These are phyloP conservation scores for Cydonia oblonga DNA, from an alignment of 331 rosid species.

Conservation along the genomic window DNA sequence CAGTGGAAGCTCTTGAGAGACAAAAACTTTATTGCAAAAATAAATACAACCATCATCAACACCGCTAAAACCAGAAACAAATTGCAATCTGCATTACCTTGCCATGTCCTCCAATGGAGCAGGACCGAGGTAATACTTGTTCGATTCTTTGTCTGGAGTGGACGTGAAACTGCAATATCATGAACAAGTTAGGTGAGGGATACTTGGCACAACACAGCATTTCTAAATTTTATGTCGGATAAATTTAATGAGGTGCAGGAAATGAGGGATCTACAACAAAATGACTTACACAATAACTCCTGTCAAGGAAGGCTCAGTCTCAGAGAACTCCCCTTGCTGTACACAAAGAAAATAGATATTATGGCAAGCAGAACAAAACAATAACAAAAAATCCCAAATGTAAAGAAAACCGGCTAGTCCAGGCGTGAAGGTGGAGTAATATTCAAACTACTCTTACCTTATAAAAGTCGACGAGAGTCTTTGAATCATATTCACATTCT, in stretches of 20 bases:
- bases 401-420: background rate
- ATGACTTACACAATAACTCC: slow-evolving; percentile 74
- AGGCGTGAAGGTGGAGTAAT: background rate
- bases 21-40: background rate
- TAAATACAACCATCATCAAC: background rate
- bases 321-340: slow-evolving; percentile 51
- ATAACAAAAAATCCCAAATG: background rate
- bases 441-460: slow-evolving; percentile 35
- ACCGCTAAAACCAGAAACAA: background rate
- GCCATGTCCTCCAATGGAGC: slow-evolving; percentile 92
- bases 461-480: slow-evolving; percentile 60
- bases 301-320: slow-evolving; percentile 40
- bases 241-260: background rate
- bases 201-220: background rate
- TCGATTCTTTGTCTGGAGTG: slow-evolving; percentile 63
- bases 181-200: slow-evolving; percentile 2
- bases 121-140: slow-evolving; percentile 92
- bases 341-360: background rate
- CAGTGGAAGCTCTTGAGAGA: background rate
- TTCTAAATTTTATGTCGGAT: background rate
- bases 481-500: slow-evolving; percentile 84
- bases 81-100: slow-evolving; percentile 27
- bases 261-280: background rate
- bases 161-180: slow-evolving; percentile 67
- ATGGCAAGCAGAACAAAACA: background rate